Percentiles rank a stretch among this genome's conserved stretches.
phyloP scores from a whole-genome alignment of 1,139 yeast species.

The Blastobotrys elegans region DNA sequence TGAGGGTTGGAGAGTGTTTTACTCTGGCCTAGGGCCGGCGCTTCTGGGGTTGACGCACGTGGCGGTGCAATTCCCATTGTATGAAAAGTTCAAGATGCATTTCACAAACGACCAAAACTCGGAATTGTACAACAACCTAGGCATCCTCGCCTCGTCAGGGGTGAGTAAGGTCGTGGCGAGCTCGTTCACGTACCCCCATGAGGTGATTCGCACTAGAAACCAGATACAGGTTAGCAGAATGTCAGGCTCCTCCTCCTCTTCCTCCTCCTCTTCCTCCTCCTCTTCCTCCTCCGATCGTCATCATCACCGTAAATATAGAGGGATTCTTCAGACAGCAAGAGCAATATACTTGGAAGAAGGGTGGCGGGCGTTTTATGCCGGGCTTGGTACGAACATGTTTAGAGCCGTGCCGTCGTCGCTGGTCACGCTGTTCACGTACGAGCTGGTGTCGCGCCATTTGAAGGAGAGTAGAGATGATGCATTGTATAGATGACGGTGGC shows the following conservation, averaged over 20 bases:
- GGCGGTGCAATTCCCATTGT: constrained; percentile 96
- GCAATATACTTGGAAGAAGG: constrained; percentile 70
- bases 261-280: neutral
- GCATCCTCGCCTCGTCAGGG: constrained; percentile 69
- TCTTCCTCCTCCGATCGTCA: neutral
- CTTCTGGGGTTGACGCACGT: constrained; percentile 87
- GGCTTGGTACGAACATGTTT: constrained; percentile 77
- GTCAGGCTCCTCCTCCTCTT: neutral
- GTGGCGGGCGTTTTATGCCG: constrained; percentile 78
- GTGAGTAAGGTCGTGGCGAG: constrained; percentile 87
- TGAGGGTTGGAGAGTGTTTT: constrained; percentile 82
- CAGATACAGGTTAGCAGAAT: constrained; percentile 51
- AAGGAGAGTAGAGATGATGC: constrained; percentile 13
- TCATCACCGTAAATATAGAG: constrained; percentile 29
- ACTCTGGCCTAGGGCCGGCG: constrained; percentile 87
- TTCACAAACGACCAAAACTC: constrained; percentile 30
- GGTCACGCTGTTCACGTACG: constrained; percentile 89
- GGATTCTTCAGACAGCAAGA: constrained; percentile 43
- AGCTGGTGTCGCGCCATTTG: constrained; percentile 66
- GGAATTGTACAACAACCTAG: constrained; percentile 30
- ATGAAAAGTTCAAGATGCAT: constrained; percentile 65
- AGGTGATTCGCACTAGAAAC: constrained; percentile 85
- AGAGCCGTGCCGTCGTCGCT: constrained; percentile 96
- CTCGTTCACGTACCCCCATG: constrained; percentile 91
- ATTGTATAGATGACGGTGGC: neutral